These are phyloP conservation scores for Annulohypoxylon maeteangense DNA, from an alignment of 495 filamentous ascomycete species.

Conservation along the genomic window DNA sequence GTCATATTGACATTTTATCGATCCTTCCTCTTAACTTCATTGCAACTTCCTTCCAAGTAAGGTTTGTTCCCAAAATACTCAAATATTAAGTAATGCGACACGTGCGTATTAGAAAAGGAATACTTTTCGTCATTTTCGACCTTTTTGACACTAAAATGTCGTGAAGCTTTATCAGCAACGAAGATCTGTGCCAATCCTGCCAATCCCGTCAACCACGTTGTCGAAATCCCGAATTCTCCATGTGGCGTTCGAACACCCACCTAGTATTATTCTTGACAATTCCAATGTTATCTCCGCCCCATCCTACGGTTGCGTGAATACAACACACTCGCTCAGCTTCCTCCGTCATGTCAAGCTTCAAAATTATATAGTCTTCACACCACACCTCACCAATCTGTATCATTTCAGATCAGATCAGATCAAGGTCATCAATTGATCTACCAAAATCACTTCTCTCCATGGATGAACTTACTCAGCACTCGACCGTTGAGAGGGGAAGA, in stretches of 20 bases:
- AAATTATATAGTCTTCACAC: neutral
- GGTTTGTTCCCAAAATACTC: neutral
- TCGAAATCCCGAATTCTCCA: neutral
- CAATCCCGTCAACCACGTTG: constrained; percentile 6
- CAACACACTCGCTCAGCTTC: neutral
- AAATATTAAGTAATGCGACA: constrained; percentile 7
- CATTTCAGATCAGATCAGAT: constrained; percentile 6
- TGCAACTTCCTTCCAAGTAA: neutral
- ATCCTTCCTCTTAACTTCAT: neutral
- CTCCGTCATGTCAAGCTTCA: neutral
- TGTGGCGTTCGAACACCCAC: neutral
- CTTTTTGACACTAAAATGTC: neutral
- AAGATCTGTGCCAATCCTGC: constrained; percentile 1
- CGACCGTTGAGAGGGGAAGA: neutral
- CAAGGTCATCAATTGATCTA: constrained; percentile 1
- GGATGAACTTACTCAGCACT: neutral
- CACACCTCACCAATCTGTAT: neutral
- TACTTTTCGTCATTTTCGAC: neutral
- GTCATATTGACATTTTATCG: neutral
- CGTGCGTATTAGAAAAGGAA: neutral
- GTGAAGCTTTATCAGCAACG: neutral
- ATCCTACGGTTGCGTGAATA: neutral
- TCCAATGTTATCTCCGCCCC: neutral
- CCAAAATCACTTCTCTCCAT: neutral
- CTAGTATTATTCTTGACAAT: neutral